phyloP scores from a whole-genome alignment of 352 stramenopile genomes.

The Globisporangium cylindrosporum region DNA sequence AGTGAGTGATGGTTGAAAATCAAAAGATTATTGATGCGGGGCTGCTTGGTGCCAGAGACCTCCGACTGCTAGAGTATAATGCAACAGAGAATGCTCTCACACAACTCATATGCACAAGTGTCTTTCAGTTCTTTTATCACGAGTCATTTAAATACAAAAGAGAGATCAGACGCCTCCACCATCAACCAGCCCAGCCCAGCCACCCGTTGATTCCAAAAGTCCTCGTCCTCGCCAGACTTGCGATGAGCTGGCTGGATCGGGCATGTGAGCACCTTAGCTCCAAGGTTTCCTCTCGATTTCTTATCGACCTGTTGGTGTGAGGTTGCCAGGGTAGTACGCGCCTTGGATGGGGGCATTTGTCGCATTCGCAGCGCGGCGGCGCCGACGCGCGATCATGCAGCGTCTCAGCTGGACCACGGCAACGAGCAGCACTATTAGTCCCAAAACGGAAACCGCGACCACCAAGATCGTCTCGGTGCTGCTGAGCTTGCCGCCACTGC shows the following conservation, averaged over 20 bases:
- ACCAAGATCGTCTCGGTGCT: slow-evolving; percentile 7
- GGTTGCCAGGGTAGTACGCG: slow-evolving; percentile 17
- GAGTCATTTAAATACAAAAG: neutral
- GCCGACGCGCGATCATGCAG: slow-evolving; percentile 4
- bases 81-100: neutral
- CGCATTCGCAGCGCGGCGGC: neutral
- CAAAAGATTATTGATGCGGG: no score
- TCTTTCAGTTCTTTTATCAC: neutral
- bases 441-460: slow-evolving; percentile 5
- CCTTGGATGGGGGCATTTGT: neutral
- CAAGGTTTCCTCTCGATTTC: neutral
- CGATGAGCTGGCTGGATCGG: neutral
- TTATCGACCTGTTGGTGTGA: slow-evolving; percentile 9
- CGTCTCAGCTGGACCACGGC: slow-evolving; percentile 13
- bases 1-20: no score
- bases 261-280: neutral
- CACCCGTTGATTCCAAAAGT: no score
- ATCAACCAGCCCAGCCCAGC: no score
- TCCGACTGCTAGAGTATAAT: no score
- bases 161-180: neutral
- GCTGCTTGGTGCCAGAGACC: no score
- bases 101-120: neutral
- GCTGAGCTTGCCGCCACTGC: neutral
- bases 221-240: no score
- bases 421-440: slow-evolving; percentile 22